These are phyloP conservation scores for Wilcoxina mikolae DNA, from an alignment of 495 filamentous ascomycete species.

Conservation along the genomic window DNA sequence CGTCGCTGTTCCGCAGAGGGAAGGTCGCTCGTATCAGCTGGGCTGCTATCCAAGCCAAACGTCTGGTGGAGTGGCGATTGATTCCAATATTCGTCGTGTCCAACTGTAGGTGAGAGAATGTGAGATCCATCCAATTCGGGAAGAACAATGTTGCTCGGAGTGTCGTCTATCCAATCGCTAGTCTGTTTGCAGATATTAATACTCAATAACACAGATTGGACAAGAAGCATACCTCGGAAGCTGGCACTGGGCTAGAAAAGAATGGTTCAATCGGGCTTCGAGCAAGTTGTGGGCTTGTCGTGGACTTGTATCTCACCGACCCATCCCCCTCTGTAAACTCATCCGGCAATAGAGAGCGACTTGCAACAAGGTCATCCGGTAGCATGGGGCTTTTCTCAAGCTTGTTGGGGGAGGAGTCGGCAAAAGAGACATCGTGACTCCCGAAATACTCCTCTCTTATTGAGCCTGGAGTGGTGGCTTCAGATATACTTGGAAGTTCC, in stretches of 20 bases:
- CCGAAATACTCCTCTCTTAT: neutral
- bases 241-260: neutral
- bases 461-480: conserved; percentile 1
- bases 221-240: neutral
- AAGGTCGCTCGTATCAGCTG: neutral
- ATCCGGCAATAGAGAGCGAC: neutral
- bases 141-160: neutral
- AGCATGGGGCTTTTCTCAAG: too few relatives aligned
- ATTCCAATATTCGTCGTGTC: neutral
- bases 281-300: neutral
- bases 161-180: neutral
- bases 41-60: neutral
- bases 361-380: too few relatives aligned
- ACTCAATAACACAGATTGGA: neutral
- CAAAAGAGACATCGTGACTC: too few relatives aligned
- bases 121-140: neutral
- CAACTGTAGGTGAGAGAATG: neutral
- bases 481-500: conserved; percentile 4
- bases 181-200: neutral
- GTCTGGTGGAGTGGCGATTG: neutral
- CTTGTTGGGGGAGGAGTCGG: too few relatives aligned
- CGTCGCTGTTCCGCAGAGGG: neutral
- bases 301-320: neutral
- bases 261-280: neutral
- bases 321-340: neutral